Conservation (phyloP, 2,329 filamentous ascomycete species). For the Ophiocordyceps camponoti-floridani region DNA sequence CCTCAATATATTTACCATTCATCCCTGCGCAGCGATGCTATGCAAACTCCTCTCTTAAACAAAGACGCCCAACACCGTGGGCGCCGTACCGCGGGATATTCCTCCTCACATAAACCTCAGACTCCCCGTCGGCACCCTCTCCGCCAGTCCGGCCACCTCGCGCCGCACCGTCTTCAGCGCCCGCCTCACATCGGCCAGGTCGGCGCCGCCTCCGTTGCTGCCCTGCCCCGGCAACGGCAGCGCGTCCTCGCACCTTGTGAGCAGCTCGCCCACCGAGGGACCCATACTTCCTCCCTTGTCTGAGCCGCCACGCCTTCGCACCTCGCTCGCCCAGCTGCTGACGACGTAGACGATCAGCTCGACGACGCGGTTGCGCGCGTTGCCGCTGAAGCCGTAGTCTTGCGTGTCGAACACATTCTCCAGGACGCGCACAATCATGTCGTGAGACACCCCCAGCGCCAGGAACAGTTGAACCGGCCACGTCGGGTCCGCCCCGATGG, state of each 20-base stretch:
- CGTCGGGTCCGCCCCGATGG: conserved; percentile 34
- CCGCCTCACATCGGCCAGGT: conserved; percentile 24
- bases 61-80: not conserved
- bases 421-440: conserved; percentile 35
- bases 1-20: not conserved
- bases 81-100: not conserved
- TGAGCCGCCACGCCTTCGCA: conserved; percentile 24
- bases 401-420: conserved; percentile 40
- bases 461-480: conserved; percentile 42
- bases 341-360: conserved; percentile 35
- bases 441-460: conserved; percentile 35
- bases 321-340: conserved; percentile 29
- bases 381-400: conserved; percentile 38
- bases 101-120: conserved; percentile 25
- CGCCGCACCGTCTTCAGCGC: conserved; percentile 23
- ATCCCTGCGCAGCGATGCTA: not conserved
- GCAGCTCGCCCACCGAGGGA: conserved; percentile 28
- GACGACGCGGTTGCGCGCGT: conserved; percentile 28
- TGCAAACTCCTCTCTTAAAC: not conserved
- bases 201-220: conserved; percentile 25
- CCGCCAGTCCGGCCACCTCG: conserved; percentile 24
- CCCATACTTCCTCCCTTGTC: conserved; percentile 21
- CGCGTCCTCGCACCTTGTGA: conserved; percentile 29
- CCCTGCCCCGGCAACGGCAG: conserved; percentile 20
- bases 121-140: conserved; percentile 22